Percentiles rank a stretch among this genome's conserved stretches.
Conservation (phyloP, 768 basidiomycete species). For the Suillus alpinus region DNA sequence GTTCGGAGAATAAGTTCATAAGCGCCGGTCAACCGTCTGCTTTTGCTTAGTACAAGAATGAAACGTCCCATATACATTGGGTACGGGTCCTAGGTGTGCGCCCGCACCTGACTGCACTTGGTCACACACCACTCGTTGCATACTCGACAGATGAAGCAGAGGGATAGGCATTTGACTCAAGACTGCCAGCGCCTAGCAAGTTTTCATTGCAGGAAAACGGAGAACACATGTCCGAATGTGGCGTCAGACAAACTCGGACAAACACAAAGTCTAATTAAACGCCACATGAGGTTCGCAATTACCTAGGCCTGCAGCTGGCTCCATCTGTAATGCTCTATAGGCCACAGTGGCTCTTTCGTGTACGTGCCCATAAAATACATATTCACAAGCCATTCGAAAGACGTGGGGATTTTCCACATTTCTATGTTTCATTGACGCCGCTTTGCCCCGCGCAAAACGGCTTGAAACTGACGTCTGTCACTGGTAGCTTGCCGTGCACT, state of each 20-base stretch:
- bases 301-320: background rate
- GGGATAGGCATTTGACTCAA: background rate
- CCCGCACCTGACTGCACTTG: background rate
- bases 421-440: no score
- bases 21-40: background rate
- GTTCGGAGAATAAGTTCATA: background rate
- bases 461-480: no score
- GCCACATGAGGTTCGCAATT: background rate
- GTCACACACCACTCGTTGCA: background rate
- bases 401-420: no score
- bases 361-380: background rate
- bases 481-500: no score
- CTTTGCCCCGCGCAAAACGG: no score
- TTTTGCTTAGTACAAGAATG: background rate
- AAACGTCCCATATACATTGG: background rate
- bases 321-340: background rate
- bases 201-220: background rate
- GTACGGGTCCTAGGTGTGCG: background rate
- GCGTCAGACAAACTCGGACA: background rate
- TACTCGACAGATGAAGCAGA: background rate
- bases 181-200: background rate
- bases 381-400: background rate
- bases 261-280: background rate
- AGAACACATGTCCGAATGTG: background rate
- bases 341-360: background rate